Evolutionary conservation across 2,329 filamentous ascomycete species (phyloP).

Genomic region (Didymella arachidicola): DNA sequence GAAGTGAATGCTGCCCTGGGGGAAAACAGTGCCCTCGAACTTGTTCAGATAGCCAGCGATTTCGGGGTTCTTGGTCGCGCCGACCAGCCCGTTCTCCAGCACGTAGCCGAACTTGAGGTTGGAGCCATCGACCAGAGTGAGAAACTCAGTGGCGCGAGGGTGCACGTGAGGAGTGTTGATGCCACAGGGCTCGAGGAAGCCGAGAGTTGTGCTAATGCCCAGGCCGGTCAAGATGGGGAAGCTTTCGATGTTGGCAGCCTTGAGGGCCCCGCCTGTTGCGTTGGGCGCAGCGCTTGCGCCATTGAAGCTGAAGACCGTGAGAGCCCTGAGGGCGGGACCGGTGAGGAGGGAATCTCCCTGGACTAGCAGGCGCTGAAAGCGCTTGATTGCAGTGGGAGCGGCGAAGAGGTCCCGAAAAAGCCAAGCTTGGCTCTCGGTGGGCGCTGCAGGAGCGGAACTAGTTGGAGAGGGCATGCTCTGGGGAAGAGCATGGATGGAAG

Average conservation of each 20-base stretch:
- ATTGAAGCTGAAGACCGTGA: slow-evolving; percentile 71
- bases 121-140: slow-evolving; percentile 54
- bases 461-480: slow-evolving; percentile 25
- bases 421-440: slow-evolving; percentile 28
- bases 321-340: slow-evolving; percentile 39
- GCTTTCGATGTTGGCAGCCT: slow-evolving; percentile 48
- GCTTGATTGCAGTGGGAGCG: slow-evolving; percentile 49
- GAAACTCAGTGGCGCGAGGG: slow-evolving; percentile 58
- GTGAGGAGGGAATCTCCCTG: slow-evolving; percentile 42
- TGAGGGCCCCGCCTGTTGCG: slow-evolving; percentile 61
- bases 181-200: slow-evolving; percentile 54
- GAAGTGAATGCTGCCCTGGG: slow-evolving; percentile 57
- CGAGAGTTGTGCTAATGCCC: slow-evolving; percentile 51
- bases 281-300: slow-evolving; percentile 52
- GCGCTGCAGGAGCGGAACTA: slow-evolving; percentile 22
- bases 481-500: slow-evolving; percentile 45
- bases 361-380: slow-evolving; percentile 49
- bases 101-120: slow-evolving; percentile 56
- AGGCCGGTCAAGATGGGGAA: slow-evolving; percentile 52
- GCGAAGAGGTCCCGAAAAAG: slow-evolving; percentile 44
- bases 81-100: slow-evolving; percentile 56
- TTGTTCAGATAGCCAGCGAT: slow-evolving; percentile 51
- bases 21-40: slow-evolving; percentile 59
- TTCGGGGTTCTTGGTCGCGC: slow-evolving; percentile 45
- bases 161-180: slow-evolving; percentile 60